A percentile compares a stretch with the other conserved stretches of the same genome.
phyloP scores from a whole-genome alignment of 768 basidiomycete genomes.

The Cytidiella melzeri region DNA sequence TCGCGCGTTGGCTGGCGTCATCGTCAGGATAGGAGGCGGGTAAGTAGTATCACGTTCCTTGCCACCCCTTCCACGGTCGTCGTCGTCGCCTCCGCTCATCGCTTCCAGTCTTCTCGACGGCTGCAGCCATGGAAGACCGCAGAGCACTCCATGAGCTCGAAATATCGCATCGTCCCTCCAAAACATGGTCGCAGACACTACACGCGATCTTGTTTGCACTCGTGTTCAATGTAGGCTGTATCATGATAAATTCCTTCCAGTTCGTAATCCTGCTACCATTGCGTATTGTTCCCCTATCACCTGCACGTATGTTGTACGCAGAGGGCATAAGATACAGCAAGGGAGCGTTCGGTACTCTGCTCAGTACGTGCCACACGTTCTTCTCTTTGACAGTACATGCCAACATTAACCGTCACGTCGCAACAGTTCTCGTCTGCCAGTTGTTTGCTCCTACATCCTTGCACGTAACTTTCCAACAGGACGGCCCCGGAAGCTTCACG shows the following conservation, averaged over 20 bases:
- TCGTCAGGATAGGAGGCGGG: too few species aligned
- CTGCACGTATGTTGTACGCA: conserved; percentile 52
- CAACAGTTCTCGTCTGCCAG: conserved; percentile 68
- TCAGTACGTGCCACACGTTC: conserved; percentile 42
- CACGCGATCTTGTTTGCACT: conserved; percentile 46
- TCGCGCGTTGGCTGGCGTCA: too few species aligned
- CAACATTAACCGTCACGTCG: background rate
- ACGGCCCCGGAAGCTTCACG: conserved; percentile 60
- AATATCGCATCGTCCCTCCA: conserved; percentile 46
- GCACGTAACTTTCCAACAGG: conserved; percentile 64
- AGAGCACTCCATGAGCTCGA: conserved; percentile 36
- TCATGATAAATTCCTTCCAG: conserved; percentile 71
- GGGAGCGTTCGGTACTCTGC: conserved; percentile 69
- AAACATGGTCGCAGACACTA: conserved; percentile 46
- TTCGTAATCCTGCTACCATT: conserved; percentile 66
- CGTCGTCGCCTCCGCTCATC: too few species aligned
- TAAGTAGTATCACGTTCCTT: too few species aligned
- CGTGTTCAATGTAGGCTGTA: conserved; percentile 56
- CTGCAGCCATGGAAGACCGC: conserved; percentile 6
- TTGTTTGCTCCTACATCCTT: conserved; percentile 78
- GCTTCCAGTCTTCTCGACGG: background rate
- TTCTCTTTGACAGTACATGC: background rate
- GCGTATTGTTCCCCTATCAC: conserved; percentile 53
- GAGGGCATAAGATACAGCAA: conserved; percentile 76
- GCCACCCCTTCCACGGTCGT: too few species aligned